Base-by-base conservation (phyloP, 179 eudicot species). In the Spergularia azorica region DNA sequence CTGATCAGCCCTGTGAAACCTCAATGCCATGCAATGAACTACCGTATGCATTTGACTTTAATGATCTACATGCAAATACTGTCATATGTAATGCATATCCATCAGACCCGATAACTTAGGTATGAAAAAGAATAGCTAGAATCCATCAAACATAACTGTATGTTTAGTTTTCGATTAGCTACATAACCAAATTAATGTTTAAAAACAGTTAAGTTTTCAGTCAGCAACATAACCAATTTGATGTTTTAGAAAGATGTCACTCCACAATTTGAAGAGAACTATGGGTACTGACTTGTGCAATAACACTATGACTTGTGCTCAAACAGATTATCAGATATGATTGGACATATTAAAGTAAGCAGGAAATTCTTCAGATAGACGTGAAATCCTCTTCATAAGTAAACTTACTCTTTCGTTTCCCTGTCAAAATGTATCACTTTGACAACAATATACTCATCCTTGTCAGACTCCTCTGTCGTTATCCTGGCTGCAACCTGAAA, bases 401-500 rank as follows among this genome's bases (percentile, higher is more conserved):
- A 62, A 65, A 80, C 98, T 90, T 88, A 95, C 97, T 87, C 95
- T 86, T 84, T 84, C 36, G 90, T 79, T 64, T 93, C 98, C 82
- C 91, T 82, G 70, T 93, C 98, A 87, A 90, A 93, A 80, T 93
- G 92, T 71, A 87, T 91, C 17, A 95, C 98, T 91, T 95, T 95
- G 74, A 91, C 97, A 76, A 95, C 87, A 83, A 95, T 84, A 88
- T 94, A 93, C 77, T 95, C 98, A 83, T 95, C 98, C 85, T 95
- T 95, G n/a, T 91, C 98, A 61, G 90, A 85, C 26, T 93, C 91
- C 70, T 91, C 93, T 68, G 83, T 85, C 20, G 88, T 81, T 55
- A 95, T 87, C 83, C 92, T 87, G 65, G 97, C 98, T 76, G 98
- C 98, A 38, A 95, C 98, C 97, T 95, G 90, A 81, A 81, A 69